Percentiles rank a stretch among this genome's conserved stretches.
Conservation (phyloP, 805 yeast species). For the Millerago galiae region DNA sequence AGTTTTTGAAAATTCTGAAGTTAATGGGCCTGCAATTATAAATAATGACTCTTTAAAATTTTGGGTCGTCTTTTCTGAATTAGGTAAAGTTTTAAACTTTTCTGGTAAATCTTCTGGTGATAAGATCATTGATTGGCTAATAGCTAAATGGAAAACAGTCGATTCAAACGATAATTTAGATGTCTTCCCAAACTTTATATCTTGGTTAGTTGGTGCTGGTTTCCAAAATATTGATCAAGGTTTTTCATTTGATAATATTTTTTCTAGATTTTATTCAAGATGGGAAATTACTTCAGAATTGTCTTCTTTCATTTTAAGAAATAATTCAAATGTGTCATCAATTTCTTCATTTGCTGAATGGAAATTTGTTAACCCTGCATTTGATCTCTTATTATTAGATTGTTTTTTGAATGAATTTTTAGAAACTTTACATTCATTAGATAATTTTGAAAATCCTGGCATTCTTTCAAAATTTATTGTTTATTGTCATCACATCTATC, state of each 20-base stretch:
- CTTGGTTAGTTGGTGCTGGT: conserved; percentile 36
- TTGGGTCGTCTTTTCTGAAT: conserved; percentile 42
- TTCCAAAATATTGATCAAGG: background rate
- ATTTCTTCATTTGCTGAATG: background rate
- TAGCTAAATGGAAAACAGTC: conserved; percentile 34
- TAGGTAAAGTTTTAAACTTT: conserved; percentile 30
- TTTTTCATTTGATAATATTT: conserved; percentile 3
- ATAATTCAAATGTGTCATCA: background rate
- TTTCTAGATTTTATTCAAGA: conserved; percentile 8
- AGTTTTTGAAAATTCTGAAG: conserved; percentile 45
- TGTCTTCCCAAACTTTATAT: conserved; percentile 29
- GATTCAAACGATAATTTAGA: conserved; percentile 5
- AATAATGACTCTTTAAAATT: conserved; percentile 43
- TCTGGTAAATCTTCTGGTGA: conserved; percentile 24
- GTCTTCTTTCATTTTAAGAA: conserved; percentile 7
- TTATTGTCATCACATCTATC: conserved; percentile 12
- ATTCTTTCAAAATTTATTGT: conserved; percentile 4
- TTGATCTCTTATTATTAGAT: background rate
- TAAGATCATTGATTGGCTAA: conserved; percentile 45
- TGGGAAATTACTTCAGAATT: conserved; percentile 5
- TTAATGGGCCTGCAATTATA: conserved; percentile 52
- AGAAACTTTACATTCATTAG: conserved; percentile 1
- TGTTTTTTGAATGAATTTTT: conserved; percentile 7
- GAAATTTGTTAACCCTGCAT: background rate
- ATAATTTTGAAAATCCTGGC: background rate